phyloP scores from a whole-genome alignment of 1,284 basidiomycete species.

The Malassezia obtusa region DNA sequence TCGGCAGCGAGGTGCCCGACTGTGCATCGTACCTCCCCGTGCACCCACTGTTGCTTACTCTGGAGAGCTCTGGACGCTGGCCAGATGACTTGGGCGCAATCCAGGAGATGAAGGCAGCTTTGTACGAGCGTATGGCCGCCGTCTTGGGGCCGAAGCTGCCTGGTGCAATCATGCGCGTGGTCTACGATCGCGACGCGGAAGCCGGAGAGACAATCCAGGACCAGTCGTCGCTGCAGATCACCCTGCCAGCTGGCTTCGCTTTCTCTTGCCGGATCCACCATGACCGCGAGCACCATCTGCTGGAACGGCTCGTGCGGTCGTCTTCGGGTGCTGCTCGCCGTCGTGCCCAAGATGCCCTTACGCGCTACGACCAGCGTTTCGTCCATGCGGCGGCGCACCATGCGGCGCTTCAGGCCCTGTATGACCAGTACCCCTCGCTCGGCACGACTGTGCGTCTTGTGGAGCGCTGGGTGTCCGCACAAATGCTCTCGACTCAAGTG shows the following conservation, averaged over 20 bases:
- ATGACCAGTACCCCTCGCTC: slow-evolving; percentile 69
- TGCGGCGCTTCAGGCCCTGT: slow-evolving; percentile 66
- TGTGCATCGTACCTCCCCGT: slow-evolving; percentile 49
- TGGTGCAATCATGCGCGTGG: slow-evolving; percentile 17
- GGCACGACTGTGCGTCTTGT: slow-evolving; percentile 73
- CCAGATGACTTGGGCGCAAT: slow-evolving; percentile 86
- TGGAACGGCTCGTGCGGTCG: slow-evolving; percentile 59
- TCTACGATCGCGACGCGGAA: slow-evolving; percentile 51
- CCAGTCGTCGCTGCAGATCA: slow-evolving; percentile 63
- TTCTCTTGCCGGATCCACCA: slow-evolving; percentile 77
- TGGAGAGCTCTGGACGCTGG: slow-evolving; percentile 75
- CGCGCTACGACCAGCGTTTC: slow-evolving; percentile 62
- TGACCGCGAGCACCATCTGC: slow-evolving; percentile 69
- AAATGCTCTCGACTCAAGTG: slow-evolving; percentile 68
- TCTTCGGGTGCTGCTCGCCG: slow-evolving; percentile 48
- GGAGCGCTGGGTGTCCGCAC: slow-evolving; percentile 83
- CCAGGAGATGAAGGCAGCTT: slow-evolving; percentile 88
- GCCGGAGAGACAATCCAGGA: slow-evolving; percentile 55
- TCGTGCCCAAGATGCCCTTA: slow-evolving; percentile 59
- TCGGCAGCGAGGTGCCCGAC: slow-evolving; percentile 43
- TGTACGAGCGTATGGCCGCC: slow-evolving; percentile 50
- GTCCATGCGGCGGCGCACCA: slow-evolving; percentile 74
- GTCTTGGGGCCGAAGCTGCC: slow-evolving; percentile 25
- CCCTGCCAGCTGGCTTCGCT: slow-evolving; percentile 73
- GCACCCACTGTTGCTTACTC: slow-evolving; percentile 52